Evolutionary conservation across 495 filamentous ascomycete species (phyloP).

Genomic region (Podospora fimiseda): DNA sequence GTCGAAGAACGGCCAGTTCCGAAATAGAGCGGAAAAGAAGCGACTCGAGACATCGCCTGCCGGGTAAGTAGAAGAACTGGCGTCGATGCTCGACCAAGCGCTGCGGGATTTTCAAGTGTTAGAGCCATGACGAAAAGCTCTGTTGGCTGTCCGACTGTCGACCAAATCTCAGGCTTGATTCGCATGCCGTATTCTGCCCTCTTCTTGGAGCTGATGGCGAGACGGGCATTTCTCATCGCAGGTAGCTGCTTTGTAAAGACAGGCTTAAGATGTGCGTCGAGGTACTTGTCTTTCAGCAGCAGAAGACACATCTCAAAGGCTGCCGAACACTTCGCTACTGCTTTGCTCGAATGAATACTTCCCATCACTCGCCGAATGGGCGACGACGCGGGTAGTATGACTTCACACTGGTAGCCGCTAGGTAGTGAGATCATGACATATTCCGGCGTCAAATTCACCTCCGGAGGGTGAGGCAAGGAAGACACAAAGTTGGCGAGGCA

Average conservation of each 20-base stretch:
- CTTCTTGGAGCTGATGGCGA: conserved; percentile 75
- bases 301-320: conserved; percentile 79
- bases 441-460: conserved; percentile 47
- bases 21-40: conserved; percentile 65
- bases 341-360: conserved; percentile 53
- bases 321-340: conserved; percentile 79
- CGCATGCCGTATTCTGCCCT: conserved; percentile 68
- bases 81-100: conserved; percentile 53
- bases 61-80: conserved; percentile 72
- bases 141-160: conserved; percentile 41
- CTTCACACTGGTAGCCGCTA: conserved; percentile 70
- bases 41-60: conserved; percentile 54
- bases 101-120: conserved; percentile 49
- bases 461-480: conserved; percentile 54
- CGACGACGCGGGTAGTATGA: conserved; percentile 70
- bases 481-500: conserved; percentile 54
- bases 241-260: conserved; percentile 68
- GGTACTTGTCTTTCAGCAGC: conserved; percentile 57
- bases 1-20: conserved; percentile 52
- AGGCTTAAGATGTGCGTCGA: conserved; percentile 70
- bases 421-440: conserved; percentile 55
- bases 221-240: conserved; percentile 81
- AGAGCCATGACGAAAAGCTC: conserved; percentile 61
- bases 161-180: conserved; percentile 75
- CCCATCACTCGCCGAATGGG: conserved; percentile 65